Percentiles rank a stretch among this genome's conserved stretches.
These are phyloP conservation scores for Ballota nigra DNA, from an alignment of 257 asterid genomes.

Conservation along the genomic window DNA sequence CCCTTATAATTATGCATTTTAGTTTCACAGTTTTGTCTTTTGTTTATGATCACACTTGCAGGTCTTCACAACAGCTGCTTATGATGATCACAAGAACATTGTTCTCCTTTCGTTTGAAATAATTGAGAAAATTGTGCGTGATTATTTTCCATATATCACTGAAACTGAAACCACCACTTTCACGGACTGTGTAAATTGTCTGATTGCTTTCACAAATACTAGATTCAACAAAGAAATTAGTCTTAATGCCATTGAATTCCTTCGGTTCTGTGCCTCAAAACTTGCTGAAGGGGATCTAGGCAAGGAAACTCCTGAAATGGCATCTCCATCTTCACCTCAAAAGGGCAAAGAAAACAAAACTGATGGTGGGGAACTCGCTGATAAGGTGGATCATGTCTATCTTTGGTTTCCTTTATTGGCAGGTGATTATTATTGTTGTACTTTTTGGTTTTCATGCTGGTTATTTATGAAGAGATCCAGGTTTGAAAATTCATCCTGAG, in stretches of 20 bases:
- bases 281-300: constrained; percentile 95
- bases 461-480: background rate
- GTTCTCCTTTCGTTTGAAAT: constrained; percentile 93
- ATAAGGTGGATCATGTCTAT: constrained; percentile 85
- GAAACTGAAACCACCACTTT: constrained; percentile 97
- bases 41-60: constrained; percentile 35
- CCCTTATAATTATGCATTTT: constrained; percentile 17
- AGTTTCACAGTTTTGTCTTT: constrained; percentile 9
- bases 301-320: constrained; percentile 51
- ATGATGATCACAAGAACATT: constrained; percentile 93
- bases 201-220: constrained; percentile 92
- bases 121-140: constrained; percentile 94
- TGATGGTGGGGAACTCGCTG: constrained; percentile 62
- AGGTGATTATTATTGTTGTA: constrained; percentile 42
- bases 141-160: constrained; percentile 94
- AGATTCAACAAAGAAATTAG: constrained; percentile 92
- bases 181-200: constrained; percentile 95
- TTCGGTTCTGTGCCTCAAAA: constrained; percentile 91
- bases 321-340: constrained; percentile 66
- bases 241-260: constrained; percentile 96
- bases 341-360: constrained; percentile 57
- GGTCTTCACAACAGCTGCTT: constrained; percentile 99
- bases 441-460: constrained; percentile 12
- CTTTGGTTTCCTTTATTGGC: constrained; percentile 99
- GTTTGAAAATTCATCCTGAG: constrained; percentile 2